These are phyloP conservation scores for Populus tremula DNA, from an alignment of 345 rosid genomes.

Conservation along the genomic window DNA sequence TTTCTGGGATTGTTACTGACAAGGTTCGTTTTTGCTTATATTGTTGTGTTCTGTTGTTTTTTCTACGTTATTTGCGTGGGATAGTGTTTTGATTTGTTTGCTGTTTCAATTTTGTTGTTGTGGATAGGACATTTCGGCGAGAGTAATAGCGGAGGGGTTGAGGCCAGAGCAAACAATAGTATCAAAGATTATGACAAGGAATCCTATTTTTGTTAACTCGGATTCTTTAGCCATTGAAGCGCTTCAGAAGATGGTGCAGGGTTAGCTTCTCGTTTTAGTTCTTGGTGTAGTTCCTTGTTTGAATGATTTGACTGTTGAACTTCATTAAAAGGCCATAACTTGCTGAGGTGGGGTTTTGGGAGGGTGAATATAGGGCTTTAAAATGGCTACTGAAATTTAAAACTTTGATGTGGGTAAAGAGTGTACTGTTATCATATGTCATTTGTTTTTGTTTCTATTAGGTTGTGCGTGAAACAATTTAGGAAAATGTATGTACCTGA, in stretches of 20 bases:
- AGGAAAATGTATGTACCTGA: not conserved
- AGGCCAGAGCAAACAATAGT: slow-evolving; percentile 85
- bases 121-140: slow-evolving; percentile 60
- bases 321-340: not conserved
- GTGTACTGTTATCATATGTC: not conserved
- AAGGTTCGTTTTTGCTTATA: slow-evolving; percentile 39
- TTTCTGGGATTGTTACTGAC: slow-evolving; percentile 89
- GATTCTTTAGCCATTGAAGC: slow-evolving; percentile 92
- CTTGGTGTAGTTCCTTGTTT: not conserved
- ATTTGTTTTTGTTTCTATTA: not conserved
- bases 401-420: not conserved
- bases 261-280: slow-evolving; percentile 29
- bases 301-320: not conserved
- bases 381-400: not conserved
- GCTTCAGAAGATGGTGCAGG: slow-evolving; percentile 97
- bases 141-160: slow-evolving; percentile 94
- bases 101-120: not conserved
- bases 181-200: slow-evolving; percentile 88
- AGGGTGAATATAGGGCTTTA: not conserved
- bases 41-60: not conserved
- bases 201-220: slow-evolving; percentile 80
- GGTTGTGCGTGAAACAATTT: not conserved
- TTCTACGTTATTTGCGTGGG: not conserved
- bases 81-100: not conserved
- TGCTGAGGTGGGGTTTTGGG: not conserved